Percentiles rank a stretch among this genome's conserved stretches.
These are phyloP conservation scores for Coprinopsis sp. DNA, from an alignment of 768 basidiomycete genomes.

Conservation along the genomic window DNA sequence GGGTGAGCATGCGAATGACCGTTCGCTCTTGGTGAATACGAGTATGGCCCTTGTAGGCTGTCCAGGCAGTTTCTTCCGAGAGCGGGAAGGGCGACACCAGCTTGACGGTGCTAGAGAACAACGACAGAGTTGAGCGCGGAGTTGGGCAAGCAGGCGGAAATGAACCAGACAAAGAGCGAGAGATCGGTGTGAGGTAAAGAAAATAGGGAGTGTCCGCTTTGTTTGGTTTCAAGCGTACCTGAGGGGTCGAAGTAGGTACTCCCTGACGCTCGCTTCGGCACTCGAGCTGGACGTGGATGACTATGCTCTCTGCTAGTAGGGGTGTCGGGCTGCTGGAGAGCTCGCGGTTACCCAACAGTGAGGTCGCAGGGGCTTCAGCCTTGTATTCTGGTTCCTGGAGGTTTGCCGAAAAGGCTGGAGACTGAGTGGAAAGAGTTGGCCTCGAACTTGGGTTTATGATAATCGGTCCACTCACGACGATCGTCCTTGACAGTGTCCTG, in stretches of 20 bases:
- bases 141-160: background rate
- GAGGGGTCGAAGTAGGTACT: conserved; percentile 6
- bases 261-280: conserved; percentile 13
- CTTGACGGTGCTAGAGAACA: conserved; percentile 31
- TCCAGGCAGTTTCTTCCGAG: conserved; percentile 38
- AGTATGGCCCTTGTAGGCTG: conserved; percentile 38
- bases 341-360: conserved; percentile 13
- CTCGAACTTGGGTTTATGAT: background rate
- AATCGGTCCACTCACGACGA: conserved; percentile 24
- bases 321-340: conserved; percentile 4
- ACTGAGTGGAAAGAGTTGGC: background rate
- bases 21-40: conserved; percentile 44
- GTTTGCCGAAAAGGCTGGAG: background rate
- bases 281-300: conserved; percentile 20
- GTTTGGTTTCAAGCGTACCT: conserved; percentile 17
- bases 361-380: conserved; percentile 13
- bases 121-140: conserved; percentile 11
- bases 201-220: conserved; percentile 14
- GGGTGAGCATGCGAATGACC: background rate
- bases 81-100: conserved; percentile 45
- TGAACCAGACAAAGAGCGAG: conserved; percentile 1
- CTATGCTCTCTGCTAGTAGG: conserved; percentile 5
- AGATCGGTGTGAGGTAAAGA: conserved; percentile 19
- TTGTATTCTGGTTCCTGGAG: conserved; percentile 13
- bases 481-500: conserved; percentile 59